A percentile compares a stretch with the other conserved stretches of the same genome.
Conservation (phyloP, 306 rosid species). For the Arachis hypogaea region DNA sequence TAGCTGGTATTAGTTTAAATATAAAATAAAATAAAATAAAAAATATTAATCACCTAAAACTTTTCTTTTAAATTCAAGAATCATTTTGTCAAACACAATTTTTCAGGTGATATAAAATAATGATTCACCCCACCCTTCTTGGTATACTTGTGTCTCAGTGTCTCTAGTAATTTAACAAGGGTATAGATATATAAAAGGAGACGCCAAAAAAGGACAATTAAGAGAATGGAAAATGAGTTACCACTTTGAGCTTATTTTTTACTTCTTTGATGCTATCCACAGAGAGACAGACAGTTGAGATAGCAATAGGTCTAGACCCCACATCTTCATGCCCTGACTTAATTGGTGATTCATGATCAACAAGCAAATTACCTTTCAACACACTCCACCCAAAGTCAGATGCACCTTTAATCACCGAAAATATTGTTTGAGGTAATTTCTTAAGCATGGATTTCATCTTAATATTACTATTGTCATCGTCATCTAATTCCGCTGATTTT, state of each 20-base stretch:
- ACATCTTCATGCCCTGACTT: slow-evolving; percentile 42
- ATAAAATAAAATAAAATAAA: no score
- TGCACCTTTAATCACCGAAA: background rate
- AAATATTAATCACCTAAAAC: no score
- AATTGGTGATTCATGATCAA: slow-evolving; percentile 49
- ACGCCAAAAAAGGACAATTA: no score
- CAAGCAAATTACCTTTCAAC: slow-evolving; percentile 14
- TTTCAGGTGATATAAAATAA: no score
- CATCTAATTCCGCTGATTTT: background rate
- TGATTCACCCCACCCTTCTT: no score
- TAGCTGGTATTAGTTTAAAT: no score
- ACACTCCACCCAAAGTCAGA: slow-evolving; percentile 36
- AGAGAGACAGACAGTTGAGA: slow-evolving; percentile 37
- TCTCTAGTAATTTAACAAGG: no score
- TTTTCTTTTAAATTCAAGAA: no score
- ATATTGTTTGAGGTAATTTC: background rate
- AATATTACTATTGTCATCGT: no score
- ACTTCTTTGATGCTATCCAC: slow-evolving; percentile 46
- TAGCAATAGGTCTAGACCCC: slow-evolving; percentile 33
- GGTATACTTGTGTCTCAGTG: no score
- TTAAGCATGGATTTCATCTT: background rate
- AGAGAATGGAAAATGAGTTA: background rate
- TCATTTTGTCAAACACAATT: no score
- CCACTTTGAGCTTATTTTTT: slow-evolving; percentile 50
- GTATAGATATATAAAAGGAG: no score